Evolutionary conservation across 2,329 filamentous ascomycete species (phyloP), one percentile per base, ranked within the genome.

Genomic region (Lizonia empirigonia): DNA sequence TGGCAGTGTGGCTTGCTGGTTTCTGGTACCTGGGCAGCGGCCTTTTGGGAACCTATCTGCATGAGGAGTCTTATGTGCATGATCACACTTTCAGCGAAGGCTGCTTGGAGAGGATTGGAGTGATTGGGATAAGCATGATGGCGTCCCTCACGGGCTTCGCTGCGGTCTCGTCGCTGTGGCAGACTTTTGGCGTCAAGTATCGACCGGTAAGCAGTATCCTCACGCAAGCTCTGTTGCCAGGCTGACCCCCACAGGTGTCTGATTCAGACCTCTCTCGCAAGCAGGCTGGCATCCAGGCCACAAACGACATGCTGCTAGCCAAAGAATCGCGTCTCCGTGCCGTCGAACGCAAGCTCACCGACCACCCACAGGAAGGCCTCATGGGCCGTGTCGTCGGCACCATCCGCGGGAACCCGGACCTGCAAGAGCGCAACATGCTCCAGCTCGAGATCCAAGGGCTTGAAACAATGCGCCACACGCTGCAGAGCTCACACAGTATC

Each of bases 81-180:
- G 62, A 74, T 10, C 74, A 79, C 49, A 75, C 72, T 19, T 76
- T 85, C 44, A 80, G 78, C 37, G 80, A 84, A 62, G 81, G 80
- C 24, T 83, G 82, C 62, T 67, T 85, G 36, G 81, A 84, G 59
- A 72, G 91, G 35, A 85, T 96, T 20, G 91, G 90, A 10, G 87
- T 96, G 32, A 90, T 95, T 56, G 91, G 91, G 3, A 91, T 94
- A 48, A 86, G 88, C 38, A 76, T 94, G 44, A 95, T 96, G 90
- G 91, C 90, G 13, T 81, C 92, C 12, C 78, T 96, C n/a, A 90
- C 90, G 6, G 91, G 91, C 0, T 96, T 95, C 64, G 91, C 91
- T 5, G 90, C 90, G n/a, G 88, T 95, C 26, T 92, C 89, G 19
- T 88, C 89, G 1, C 85, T 91, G 1, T 96, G 91, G 90, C 88